These are phyloP conservation scores for Blastomyces parvus DNA, from an alignment of 2,329 filamentous ascomycete species.

Conservation along the genomic window DNA sequence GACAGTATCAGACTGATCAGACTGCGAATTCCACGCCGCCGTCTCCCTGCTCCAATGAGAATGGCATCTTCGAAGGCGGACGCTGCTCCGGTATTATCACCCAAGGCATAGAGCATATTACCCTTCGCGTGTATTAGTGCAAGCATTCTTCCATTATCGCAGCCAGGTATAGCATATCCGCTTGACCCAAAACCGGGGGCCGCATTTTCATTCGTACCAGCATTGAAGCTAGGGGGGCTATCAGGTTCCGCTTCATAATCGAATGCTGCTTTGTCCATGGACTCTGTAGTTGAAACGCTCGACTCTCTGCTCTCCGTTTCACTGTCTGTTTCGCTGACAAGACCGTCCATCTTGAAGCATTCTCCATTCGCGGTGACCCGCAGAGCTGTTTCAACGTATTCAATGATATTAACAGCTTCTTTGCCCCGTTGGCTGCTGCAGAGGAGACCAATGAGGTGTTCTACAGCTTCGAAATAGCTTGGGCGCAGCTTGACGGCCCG, in stretches of 20 bases:
- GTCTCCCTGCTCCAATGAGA: slow-evolving; percentile 69
- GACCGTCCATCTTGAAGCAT: slow-evolving; percentile 42
- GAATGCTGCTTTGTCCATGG: slow-evolving; percentile 48
- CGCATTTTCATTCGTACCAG: slow-evolving; percentile 23
- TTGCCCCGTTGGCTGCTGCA: slow-evolving; percentile 70
- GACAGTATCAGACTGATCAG: slow-evolving; percentile 69
- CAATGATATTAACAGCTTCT: slow-evolving; percentile 81
- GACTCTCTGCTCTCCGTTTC: slow-evolving; percentile 47
- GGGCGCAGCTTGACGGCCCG: slow-evolving; percentile 74
- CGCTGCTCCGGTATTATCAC: slow-evolving; percentile 70
- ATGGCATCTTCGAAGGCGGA: slow-evolving; percentile 92
- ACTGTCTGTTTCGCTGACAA: slow-evolving; percentile 51
- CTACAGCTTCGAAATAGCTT: slow-evolving; percentile 86
- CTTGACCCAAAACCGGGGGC: slow-evolving; percentile 59
- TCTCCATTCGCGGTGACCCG: slow-evolving; percentile 43
- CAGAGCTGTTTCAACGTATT: slow-evolving; percentile 68
- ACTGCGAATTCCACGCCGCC: slow-evolving; percentile 60
- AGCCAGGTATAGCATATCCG: slow-evolving; percentile 73
- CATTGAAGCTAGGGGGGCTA: slow-evolving; percentile 20
- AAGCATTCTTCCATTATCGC: slow-evolving; percentile 84
- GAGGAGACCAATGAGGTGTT: slow-evolving; percentile 81
- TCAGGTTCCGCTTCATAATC: slow-evolving; percentile 45
- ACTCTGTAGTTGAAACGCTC: slow-evolving; percentile 42
- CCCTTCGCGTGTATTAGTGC: slow-evolving; percentile 94
- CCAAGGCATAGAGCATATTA: slow-evolving; percentile 91